phyloP scores from a whole-genome alignment of 148 eudicot species.

The Camellia lanceoleosa region DNA sequence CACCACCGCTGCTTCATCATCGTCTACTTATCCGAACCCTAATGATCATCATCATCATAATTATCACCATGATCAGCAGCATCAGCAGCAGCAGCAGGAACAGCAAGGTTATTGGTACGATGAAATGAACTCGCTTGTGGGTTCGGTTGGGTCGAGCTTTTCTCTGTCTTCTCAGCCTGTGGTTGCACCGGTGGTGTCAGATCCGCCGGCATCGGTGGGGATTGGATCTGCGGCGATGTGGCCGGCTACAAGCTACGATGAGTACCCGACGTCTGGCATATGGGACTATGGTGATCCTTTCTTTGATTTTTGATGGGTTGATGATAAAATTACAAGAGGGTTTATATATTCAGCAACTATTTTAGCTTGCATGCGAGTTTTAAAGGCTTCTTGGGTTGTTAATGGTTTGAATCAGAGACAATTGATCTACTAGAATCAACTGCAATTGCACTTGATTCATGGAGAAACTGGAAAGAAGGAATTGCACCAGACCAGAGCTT shows the following conservation, averaged over 20 bases:
- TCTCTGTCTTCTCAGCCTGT: conserved; percentile 25
- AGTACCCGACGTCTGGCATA: conserved; percentile 42
- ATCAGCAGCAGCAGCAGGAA: conserved; percentile 37
- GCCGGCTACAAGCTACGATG: conserved; percentile 36
- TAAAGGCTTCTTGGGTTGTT: not conserved
- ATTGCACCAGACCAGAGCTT: not conserved
- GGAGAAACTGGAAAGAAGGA: conserved; percentile 1
- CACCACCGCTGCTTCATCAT: not conserved
- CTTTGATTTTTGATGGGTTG: conserved; percentile 39
- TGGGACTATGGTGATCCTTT: conserved; percentile 87
- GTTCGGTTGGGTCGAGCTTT: conserved; percentile 46
- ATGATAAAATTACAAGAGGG: not conserved
- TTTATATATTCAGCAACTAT: not conserved
- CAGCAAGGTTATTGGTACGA: conserved; percentile 27
- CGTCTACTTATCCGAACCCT: conserved; percentile 16
- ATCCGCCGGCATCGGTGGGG: conserved; percentile 20
- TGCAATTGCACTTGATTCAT: not conserved
- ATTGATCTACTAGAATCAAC: not conserved
- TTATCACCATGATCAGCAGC: conserved; percentile 18
- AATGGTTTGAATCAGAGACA: not conserved
- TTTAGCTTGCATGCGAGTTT: conserved; percentile 14
- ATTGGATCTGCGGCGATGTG: conserved; percentile 21
- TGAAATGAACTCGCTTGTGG: conserved; percentile 42
- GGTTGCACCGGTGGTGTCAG: conserved; percentile 27
- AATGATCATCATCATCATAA: conserved; percentile 14